Base-by-base conservation (phyloP, 78 protist species). In the Dictyostelium brefeldianum region DNA sequence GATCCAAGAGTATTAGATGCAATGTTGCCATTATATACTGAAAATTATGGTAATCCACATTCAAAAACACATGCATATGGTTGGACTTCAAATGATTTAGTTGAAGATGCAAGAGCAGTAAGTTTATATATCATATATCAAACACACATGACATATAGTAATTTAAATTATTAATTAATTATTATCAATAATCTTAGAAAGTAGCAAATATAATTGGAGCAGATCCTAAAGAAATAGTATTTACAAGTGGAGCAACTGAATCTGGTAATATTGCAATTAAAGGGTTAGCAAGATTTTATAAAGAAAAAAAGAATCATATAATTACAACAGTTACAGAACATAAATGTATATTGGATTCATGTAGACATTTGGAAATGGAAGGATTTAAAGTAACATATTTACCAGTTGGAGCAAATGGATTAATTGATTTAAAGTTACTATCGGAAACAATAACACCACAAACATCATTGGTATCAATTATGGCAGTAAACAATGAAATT, bases 1-100 rank as follows among this genome's bases (percentile, higher is more conserved):
- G 99, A 99, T 48, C 99, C 99, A n/a, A 98, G 99, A 31, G 99
- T 98, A 47, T 96, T 99, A 11, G 99, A 99, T 80, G 96, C 97
- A 27, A 99, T 99, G 99, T 20, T 98, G 67, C 99, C 99, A 14
- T 81, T 94, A 65, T n/a, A 96, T 80, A 94, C 96, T 1, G 91
- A 92, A 64, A 43, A 59, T 25, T 98, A 89, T 73, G 99, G 99
- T 78, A 99, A 99, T 82, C 98, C 99, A 20, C 99, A 98, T 95
- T 95, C 98, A 48, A 73, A 97, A 22, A 97, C 99, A 46, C 99
- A 99, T 89, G 31, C 17, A 15, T 98, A 97, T 73, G 99, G 99
- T 64, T 99, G 99, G 99, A 98, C 96, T 25, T 15, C 98, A 5
- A 97, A 87, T 53, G 97, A 91, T 10, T 96, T 80, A 17, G 98